Evolutionary conservation across 345 rosid genomes (phyloP), one percentile per base, ranked within the genome.

Genomic region (Excoecaria cochinchinensis): DNA sequence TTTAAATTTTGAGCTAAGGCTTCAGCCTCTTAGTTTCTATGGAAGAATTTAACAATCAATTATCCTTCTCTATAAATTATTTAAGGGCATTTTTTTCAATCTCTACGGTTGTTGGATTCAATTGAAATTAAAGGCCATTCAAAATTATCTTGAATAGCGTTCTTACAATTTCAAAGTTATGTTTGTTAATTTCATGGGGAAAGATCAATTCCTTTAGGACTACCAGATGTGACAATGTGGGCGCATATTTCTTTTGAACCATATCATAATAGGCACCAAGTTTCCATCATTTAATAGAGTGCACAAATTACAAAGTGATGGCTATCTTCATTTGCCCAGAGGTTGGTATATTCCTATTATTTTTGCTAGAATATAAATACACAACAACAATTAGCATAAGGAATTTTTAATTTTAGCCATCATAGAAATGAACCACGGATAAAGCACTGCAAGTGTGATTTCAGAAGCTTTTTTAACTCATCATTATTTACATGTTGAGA

Each of bases 291-390:
- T 72, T 24, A 71, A 73, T 69, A 79, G 85, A 77, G 78, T 83
- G 65, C 87, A 52, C 74, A 82, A 78, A 24, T 74, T 77, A 22
- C 89, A 67, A 75, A 82, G 25, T 53, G 75, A 80, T 56, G 91
- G 85, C 76, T 83, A 83, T 79, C 88, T 85, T 72, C 84, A 65
- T 78, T 71, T 88, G 58, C 81, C 88, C 14, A 71, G 86, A 90
- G 95, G 91, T 89, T 76, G 5, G 87, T 84, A 47, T 86, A 67
- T 76, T 82, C 38, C 58, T 76, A 11, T 60, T n/a, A 22, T 52
- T 76, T 55, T 42, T 65, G 21, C 42, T 40, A 38, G 24, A 31
- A 69, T 51, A 46, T 17, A 42, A 42, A 58, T 39, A 25, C 10
- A 7, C 56, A 31, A 31, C 58, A 47, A 50, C 40, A 67, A 72